Base-by-base conservation (phyloP, 2,329 filamentous ascomycete genomes). In the Clathrospora elynae region DNA sequence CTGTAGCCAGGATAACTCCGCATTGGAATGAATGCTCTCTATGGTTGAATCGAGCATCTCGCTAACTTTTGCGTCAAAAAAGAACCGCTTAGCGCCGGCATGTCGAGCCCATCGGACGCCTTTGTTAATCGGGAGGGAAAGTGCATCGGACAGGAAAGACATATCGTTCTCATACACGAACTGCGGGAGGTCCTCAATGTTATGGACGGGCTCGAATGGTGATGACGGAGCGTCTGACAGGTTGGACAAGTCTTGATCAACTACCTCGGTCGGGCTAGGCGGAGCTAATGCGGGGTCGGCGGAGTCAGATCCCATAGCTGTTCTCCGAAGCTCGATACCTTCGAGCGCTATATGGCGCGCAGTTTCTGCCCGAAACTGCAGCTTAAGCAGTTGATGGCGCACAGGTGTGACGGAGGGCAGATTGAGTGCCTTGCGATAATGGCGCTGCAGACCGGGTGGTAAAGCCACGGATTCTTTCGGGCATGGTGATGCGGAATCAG, bases 11-110 rank as follows among this genome's bases (percentile, higher is more conserved):
- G 20, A 9, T n/a, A n/a, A n/a, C 33, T 35, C 26, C 20, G 37
- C 11, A 38, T 26, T 5, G 51, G 54, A 19, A 46, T 53, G 4
- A 43, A 55, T 6, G 35, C 29, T 39, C 19, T 60, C 51, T 11
- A 62, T 40, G 1, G 53, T 57, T 6, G 55, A 52, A 18, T 61
- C 58, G 10, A 55, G 49, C 55, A 61, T 59, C 18, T 61, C 55
- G 43, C 41, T 46, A 19, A 61, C 49, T 12, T 35, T 44, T n/a
- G 53, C 51, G 6, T 63, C 58, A 18, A 37, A 34, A 25, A 51
- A 61, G 26, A 56, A 61, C 6, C 46, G 22, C 29, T 55, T 61
- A 6, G 43, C 33, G 20, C 26, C 38, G 14, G 48, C 39, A 18
- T 52, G 28, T 5, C 35, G 24, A 32, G 47, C 35, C 52, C 51